These are phyloP conservation scores for Irpex sp. DNA, from an alignment of 1,284 basidiomycete species.

Conservation along the genomic window DNA sequence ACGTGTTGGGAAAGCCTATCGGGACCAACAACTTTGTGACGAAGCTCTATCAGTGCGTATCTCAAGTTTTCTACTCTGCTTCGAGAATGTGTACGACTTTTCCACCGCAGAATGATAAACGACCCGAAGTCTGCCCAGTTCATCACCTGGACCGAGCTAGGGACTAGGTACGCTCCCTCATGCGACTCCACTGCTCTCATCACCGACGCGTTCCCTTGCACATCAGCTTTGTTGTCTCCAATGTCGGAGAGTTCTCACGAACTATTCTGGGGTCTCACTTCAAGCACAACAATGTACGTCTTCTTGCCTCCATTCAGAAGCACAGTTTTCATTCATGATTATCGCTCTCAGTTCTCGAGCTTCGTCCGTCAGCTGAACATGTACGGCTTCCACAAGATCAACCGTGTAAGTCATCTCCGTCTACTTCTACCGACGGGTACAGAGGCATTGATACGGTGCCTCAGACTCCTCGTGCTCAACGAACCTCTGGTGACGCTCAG, in stretches of 20 bases:
- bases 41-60: conserved; percentile 73
- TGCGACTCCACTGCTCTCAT: conserved; percentile 1
- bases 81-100: background rate
- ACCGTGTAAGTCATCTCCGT: conserved; percentile 46
- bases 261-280: conserved; percentile 79
- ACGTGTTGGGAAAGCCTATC: conserved; percentile 58
- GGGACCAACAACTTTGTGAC: conserved; percentile 81
- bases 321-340: background rate
- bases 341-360: conserved; percentile 67
- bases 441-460: conserved; percentile 7
- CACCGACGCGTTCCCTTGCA: conserved; percentile 1
- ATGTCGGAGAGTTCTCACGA: conserved; percentile 79
- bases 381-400: conserved; percentile 87
- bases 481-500: conserved; percentile 75
- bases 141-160: conserved; percentile 75
- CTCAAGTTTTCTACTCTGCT: background rate
- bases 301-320: conserved; percentile 10
- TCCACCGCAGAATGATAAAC: conserved; percentile 67
- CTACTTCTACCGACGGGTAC: background rate
- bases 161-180: conserved; percentile 48
- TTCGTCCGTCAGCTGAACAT: conserved; percentile 90
- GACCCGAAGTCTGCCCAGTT: conserved; percentile 74
- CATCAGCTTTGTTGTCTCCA: conserved; percentile 72
- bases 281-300: conserved; percentile 76
- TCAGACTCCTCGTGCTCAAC: conserved; percentile 80